Conservation (phyloP, 352 stramenopile species). For the Globisporangium heterothallicum region DNA sequence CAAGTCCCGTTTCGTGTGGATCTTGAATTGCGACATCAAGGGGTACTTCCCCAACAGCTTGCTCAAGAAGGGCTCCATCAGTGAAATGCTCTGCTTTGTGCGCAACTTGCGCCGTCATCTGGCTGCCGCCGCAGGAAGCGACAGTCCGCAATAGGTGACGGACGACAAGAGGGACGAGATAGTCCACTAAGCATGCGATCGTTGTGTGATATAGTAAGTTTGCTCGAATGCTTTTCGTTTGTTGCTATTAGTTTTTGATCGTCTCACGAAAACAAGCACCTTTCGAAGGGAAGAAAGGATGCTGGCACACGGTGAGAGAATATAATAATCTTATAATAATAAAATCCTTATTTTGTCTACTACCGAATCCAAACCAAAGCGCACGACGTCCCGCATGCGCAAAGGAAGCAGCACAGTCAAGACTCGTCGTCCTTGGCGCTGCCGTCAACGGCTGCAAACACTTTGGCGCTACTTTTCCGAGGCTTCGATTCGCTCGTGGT, state of each 20-base stretch:
- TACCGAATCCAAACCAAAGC: background rate
- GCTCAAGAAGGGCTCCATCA: slow-evolving; percentile 77
- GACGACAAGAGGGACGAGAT: slow-evolving; percentile 4
- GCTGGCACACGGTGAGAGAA: background rate
- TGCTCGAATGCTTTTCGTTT: slow-evolving; percentile 4
- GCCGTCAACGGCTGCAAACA: slow-evolving; percentile 1
- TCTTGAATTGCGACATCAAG: slow-evolving; percentile 85
- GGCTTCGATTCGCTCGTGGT: background rate
- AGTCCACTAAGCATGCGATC: background rate
- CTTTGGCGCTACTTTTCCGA: slow-evolving; percentile 1
- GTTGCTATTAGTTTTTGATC: slow-evolving; percentile 1
- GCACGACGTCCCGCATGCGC: too few relatives aligned
- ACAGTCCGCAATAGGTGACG: slow-evolving; percentile 20
- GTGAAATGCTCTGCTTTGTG: slow-evolving; percentile 72
- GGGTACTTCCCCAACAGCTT: slow-evolving; percentile 74
- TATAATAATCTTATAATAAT: slow-evolving; percentile 14
- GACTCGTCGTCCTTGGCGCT: too few relatives aligned
- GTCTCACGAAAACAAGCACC: slow-evolving; percentile 6
- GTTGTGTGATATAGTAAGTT: slow-evolving; percentile 8
- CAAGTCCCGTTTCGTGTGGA: slow-evolving; percentile 76
- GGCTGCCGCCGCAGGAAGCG: slow-evolving; percentile 39
- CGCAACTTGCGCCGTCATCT: slow-evolving; percentile 75
- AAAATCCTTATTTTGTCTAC: slow-evolving; percentile 12
- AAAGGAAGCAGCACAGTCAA: too few relatives aligned
- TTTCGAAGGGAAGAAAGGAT: slow-evolving; percentile 1